These are phyloP conservation scores for Trypethelium eluteriae DNA, from an alignment of 495 filamentous ascomycete species.

Conservation along the genomic window DNA sequence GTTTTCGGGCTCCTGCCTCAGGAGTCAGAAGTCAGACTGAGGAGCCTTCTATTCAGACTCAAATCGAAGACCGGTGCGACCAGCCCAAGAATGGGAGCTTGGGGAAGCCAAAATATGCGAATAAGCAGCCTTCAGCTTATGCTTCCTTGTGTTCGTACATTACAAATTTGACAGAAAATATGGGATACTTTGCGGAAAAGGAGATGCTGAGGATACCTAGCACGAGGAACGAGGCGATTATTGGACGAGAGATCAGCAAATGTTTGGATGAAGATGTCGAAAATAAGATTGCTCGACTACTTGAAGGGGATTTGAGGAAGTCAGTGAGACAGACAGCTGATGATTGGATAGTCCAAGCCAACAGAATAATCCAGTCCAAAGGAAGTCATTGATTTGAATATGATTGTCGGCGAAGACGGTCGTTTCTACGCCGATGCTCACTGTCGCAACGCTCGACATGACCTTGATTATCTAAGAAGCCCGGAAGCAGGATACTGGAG, in stretches of 20 bases:
- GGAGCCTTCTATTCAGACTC: neutral
- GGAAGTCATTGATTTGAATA: neutral
- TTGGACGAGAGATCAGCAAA: slow-evolving; percentile 44
- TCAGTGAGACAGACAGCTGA: neutral
- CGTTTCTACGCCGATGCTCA: neutral
- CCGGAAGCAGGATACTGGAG: neutral
- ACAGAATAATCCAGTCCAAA: slow-evolving; percentile 1
- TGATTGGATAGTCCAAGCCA: neutral
- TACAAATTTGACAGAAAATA: slow-evolving; percentile 52
- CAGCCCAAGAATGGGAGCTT: slow-evolving; percentile 9
- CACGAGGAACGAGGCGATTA: slow-evolving; percentile 72
- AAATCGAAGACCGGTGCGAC: neutral
- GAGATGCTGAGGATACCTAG: slow-evolving; percentile 82
- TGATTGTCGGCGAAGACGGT: neutral
- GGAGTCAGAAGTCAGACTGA: neutral
- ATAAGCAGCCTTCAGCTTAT: slow-evolving; percentile 51
- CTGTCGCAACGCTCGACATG: neutral
- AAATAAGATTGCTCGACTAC: neutral
- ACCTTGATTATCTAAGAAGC: neutral
- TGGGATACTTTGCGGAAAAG: slow-evolving; percentile 69
- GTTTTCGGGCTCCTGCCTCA: slow-evolving; percentile 52
- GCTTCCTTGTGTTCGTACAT: slow-evolving; percentile 68
- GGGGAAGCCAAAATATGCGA: slow-evolving; percentile 25
- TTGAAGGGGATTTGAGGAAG: neutral
- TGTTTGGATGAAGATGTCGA: neutral